Evolutionary conservation across 176 grass and related monocot species (phyloP), one percentile per base, ranked within the genome.

Genomic region (Juncus effusus): DNA sequence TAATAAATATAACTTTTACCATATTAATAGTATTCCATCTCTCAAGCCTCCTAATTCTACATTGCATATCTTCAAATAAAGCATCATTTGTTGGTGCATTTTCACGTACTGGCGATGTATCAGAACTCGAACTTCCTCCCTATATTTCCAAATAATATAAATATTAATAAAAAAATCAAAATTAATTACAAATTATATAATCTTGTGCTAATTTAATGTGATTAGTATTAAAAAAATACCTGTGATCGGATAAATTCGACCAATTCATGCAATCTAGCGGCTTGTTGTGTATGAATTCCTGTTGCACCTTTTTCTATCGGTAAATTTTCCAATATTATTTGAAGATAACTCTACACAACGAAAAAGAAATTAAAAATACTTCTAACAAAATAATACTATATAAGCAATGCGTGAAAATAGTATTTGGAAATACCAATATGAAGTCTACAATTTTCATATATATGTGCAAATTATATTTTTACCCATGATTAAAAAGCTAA

Each of bases 211-310:
- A 47, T 47, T 42, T 38, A 16, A 35, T 42, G 51, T 56, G 28
- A 19, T 56, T 36, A 64, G 13, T 57, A 6, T 56, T 12, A 35
- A 60, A 15, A 58, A 74, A 55, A 70, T 84, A 97, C 93, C 78
- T 97, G 93, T 58, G 93, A 86, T 56, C 89, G 82, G 84, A 97
- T 97, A 71, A 97, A 97, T 62, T 97, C 85, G 56, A 97, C 88
- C 35, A 97, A 63, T 76, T 97, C 93, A 54, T 83, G 82, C 40
- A 97, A 70, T 82, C 93, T 89, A 13, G 85, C 82, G 67, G 93
- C 88, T 81, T 97, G 93, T 74, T 92, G 93, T 72, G 81, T 91
- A 74, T 89, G 88, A 61, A 86, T 89, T 75, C 87, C 88, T 64
- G 63, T 59, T 51, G 81, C 61, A 40, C 70, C 77, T 80, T 80